These are phyloP conservation scores for Colletotrichum costaricense DNA, from an alignment of 2,329 filamentous ascomycete genomes.

Conservation along the genomic window DNA sequence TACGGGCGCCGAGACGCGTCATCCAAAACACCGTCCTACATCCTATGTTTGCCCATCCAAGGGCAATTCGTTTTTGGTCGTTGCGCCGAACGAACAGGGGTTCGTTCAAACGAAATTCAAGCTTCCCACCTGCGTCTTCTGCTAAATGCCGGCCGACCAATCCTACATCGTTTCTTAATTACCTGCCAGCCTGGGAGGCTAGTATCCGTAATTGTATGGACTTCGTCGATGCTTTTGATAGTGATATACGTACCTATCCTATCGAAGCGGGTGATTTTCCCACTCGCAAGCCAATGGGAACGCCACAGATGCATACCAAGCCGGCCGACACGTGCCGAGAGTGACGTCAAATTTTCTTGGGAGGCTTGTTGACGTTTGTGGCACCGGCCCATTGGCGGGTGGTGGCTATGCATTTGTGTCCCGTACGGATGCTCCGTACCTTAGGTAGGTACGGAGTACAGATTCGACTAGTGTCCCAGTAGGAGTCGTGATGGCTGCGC, in stretches of 20 bases:
- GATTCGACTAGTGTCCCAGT: background rate
- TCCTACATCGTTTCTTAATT: background rate
- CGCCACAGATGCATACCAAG: background rate
- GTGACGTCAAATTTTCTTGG: background rate
- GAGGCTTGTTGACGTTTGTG: too few relatives aligned
- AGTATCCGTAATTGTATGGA: background rate
- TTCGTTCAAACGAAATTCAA: background rate
- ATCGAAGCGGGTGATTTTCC: background rate
- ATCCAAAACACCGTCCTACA: background rate
- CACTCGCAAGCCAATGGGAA: background rate
- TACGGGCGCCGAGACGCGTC: background rate
- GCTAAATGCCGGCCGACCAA: too few relatives aligned
- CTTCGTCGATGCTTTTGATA: too few relatives aligned
- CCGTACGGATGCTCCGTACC: background rate
- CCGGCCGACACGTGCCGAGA: background rate
- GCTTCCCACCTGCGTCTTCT: background rate
- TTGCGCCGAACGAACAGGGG: background rate
- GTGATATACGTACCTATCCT: background rate
- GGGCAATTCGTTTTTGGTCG: background rate
- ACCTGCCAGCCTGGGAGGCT: background rate
- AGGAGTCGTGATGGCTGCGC: background rate
- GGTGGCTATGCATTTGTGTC: background rate
- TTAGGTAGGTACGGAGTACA: too few relatives aligned
- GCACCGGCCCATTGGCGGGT: background rate
- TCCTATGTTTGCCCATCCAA: background rate